Base-by-base conservation (phyloP, 2,329 filamentous ascomycete genomes). In the Venturiaceae sp. region DNA sequence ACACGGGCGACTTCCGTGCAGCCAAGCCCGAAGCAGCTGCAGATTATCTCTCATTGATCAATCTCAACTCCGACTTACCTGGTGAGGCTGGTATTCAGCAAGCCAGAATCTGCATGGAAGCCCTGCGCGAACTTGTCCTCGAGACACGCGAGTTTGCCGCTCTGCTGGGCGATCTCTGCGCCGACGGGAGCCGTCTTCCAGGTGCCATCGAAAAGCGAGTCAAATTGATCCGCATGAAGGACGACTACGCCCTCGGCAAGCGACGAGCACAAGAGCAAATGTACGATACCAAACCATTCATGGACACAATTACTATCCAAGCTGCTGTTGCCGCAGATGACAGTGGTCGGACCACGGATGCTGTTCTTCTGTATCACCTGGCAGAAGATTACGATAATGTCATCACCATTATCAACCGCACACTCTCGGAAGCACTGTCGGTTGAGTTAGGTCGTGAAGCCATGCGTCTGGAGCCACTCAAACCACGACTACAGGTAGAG, bases 101-200 rank as follows among this genome's bases (percentile, higher is more conserved):
- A 69, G 83, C 85, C 57, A 83, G 82, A 53, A 82, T 96, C 37
- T 97, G 92, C 72, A 90, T 96, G 71, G 90, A 96, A 72, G 92
- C 91, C 6, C 78, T 99, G 59, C 88, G 92, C 36, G 94, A 97
- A 72, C 84, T 97, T 58, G 91, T 96, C 28, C 80, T 99, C n/a
- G 94, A 99, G 74, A 96, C 92, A 21, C 85, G 92, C 64, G 94
- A 99, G 69, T 99, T 97, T 72, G 92, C 92, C 67, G 88, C 90
- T 67, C 78, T 99, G 14, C 84, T 99, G 53, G 94, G 95, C 57
- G 95, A 99, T 69, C 91, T 99, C 65, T 83, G 85, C 60, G 83
- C 84, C 1, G 90, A 97, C 68, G 94, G 94, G 23, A 86, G 84
- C 61, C 86, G 92, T 60, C 90, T 96, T 64, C 84, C 83, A 60